A percentile compares a stretch with the other conserved stretches of the same genome.
These are phyloP conservation scores for Dictyophora rubrovolvata DNA, from an alignment of 768 basidiomycete genomes.

Conservation along the genomic window DNA sequence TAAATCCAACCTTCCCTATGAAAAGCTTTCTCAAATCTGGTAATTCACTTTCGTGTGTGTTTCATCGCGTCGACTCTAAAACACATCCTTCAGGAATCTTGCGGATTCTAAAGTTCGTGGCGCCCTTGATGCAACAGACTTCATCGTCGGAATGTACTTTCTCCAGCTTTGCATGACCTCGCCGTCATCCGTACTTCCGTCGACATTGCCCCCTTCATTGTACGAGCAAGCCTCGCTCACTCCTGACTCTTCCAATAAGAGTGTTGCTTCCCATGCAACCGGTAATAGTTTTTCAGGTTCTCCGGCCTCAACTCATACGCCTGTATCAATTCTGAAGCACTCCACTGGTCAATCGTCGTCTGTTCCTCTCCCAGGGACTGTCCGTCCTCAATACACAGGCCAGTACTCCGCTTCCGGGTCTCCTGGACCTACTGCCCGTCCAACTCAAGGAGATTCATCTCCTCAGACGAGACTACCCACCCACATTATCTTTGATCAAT, in stretches of 20 bases:
- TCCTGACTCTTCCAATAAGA: conserved; percentile 19
- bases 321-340: conserved; percentile 13
- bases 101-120: conserved; percentile 95
- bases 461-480: conserved; percentile 64
- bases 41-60: conserved; percentile 24
- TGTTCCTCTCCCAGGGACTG: conserved; percentile 18
- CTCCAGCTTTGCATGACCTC: conserved; percentile 88
- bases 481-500: conserved; percentile 71
- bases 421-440: conserved; percentile 9
- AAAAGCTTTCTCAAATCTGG: conserved; percentile 91
- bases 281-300: conserved; percentile 54
- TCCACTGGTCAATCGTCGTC: conserved; percentile 12
- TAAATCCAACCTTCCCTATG: conserved; percentile 79
- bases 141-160: conserved; percentile 92
- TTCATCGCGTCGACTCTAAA: not conserved
- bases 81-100: conserved; percentile 51
- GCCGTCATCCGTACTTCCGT: conserved; percentile 60
- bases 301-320: conserved; percentile 29
- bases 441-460: conserved; percentile 69
- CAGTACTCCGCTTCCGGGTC: conserved; percentile 26
- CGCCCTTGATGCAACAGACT: conserved; percentile 79
- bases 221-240: conserved; percentile 67
- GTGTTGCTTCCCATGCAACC: conserved; percentile 43
- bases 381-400: conserved; percentile 61
- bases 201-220: conserved; percentile 66